These are phyloP conservation scores for Irpex sp. DNA, from an alignment of 1,284 basidiomycete genomes.

Conservation along the genomic window DNA sequence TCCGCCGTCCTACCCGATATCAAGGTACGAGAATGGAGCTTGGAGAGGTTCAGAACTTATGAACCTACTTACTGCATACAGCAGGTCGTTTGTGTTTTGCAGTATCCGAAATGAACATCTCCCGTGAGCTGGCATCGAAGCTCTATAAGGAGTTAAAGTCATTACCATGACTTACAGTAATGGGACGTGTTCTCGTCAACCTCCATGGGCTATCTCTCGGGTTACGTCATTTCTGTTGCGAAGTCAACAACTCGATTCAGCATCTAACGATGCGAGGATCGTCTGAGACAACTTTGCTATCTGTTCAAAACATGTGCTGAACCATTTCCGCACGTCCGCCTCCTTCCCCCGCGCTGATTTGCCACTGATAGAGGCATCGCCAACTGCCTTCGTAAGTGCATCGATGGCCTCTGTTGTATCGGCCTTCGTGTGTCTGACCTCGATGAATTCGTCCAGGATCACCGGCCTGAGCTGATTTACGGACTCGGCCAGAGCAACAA, in stretches of 20 bases:
- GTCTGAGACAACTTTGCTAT: slow-evolving; percentile 32
- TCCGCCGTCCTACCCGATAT: too few species aligned
- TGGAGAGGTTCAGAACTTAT: too few species aligned
- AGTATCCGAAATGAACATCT: not conserved
- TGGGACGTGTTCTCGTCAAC: too few species aligned
- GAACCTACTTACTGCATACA: not conserved
- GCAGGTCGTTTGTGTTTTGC: not conserved
- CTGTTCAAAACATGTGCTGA: slow-evolving; percentile 59
- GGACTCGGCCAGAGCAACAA: slow-evolving; percentile 29
- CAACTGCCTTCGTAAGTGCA: slow-evolving; percentile 32
- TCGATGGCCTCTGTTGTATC: slow-evolving; percentile 5
- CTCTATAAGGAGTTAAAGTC: too few species aligned
- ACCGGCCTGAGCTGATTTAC: not conserved
- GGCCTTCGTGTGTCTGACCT: not conserved
- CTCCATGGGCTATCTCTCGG: too few species aligned
- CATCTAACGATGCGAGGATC: slow-evolving; percentile 11
- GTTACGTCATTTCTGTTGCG: too few species aligned
- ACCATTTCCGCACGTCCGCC: slow-evolving; percentile 43
- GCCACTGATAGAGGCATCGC: slow-evolving; percentile 24
- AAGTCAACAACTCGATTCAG: not conserved
- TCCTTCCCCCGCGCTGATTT: slow-evolving; percentile 26
- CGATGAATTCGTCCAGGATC: not conserved
- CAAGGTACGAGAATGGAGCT: too few species aligned
- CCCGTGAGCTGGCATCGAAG: too few species aligned
- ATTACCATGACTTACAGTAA: too few species aligned